Conservation (phyloP, 805 yeast genomes). For the Kazachstania africana region DNA sequence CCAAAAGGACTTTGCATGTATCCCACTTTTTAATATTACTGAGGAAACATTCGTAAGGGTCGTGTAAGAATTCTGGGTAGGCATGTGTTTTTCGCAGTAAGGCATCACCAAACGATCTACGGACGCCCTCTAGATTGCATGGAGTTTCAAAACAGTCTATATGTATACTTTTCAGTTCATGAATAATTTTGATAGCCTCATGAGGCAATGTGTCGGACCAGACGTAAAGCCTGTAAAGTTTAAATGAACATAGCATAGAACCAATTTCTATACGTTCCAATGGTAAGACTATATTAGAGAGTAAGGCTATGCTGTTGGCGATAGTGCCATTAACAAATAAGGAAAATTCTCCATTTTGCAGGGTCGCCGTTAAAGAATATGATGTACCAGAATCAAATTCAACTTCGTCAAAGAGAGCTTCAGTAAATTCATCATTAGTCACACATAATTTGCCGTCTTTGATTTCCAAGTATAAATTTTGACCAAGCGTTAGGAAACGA, state of each 20-base stretch:
- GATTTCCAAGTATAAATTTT: conserved; percentile 18
- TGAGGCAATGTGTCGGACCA: conserved; percentile 5
- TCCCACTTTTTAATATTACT: conserved; percentile 1
- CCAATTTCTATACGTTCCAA: conserved; percentile 19
- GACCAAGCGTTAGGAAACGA: conserved; percentile 19
- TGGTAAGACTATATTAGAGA: conserved; percentile 6
- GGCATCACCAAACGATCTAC: neutral
- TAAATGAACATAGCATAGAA: conserved; percentile 24
- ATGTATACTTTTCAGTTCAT: neutral
- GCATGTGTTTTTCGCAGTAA: conserved; percentile 2
- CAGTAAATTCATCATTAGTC: conserved; percentile 20
- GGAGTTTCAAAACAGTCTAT: neutral
- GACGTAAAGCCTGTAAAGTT: conserved; percentile 11
- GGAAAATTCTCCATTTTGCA: conserved; percentile 6
- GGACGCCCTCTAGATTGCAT: neutral
- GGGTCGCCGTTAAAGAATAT: conserved; percentile 12
- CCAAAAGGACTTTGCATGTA: neutral
- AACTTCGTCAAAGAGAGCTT: conserved; percentile 19
- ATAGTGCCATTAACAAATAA: conserved; percentile 16
- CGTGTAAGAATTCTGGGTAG: neutral
- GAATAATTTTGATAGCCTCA: conserved; percentile 2
- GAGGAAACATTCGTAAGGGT: conserved; percentile 1
- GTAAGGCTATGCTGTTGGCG: conserved; percentile 12
- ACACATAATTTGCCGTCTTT: conserved; percentile 19
- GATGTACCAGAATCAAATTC: conserved; percentile 13